phyloP scores from a whole-genome alignment of 345 rosid species.

The Raphanus sativus region DNA sequence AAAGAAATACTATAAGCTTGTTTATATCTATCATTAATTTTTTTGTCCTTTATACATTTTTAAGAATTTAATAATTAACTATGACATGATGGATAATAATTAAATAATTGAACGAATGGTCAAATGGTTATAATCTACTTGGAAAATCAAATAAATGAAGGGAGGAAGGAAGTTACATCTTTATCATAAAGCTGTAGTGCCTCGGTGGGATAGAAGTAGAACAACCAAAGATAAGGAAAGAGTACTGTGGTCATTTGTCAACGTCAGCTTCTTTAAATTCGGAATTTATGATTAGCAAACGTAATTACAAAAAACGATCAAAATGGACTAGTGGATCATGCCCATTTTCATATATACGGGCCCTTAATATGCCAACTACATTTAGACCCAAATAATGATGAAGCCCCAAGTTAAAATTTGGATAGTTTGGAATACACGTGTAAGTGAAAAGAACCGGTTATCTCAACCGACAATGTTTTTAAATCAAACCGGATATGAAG shows the following conservation, averaged over 20 bases:
- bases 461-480: neutral
- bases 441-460: neutral
- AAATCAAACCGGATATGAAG: neutral
- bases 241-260: slow-evolving; percentile 20
- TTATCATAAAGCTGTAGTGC: slow-evolving; percentile 29
- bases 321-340: neutral
- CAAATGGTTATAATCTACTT: neutral
- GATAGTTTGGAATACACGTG: neutral
- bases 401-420: neutral
- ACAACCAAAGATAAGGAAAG: slow-evolving; percentile 14
- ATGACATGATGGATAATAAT: neutral
- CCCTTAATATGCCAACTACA: neutral
- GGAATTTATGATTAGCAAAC: neutral
- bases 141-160: slow-evolving; percentile 4
- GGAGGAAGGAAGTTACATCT: slow-evolving; percentile 25
- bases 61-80: neutral
- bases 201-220: slow-evolving; percentile 12
- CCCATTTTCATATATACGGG: neutral
- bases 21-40: too few relatives aligned
- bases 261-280: slow-evolving; percentile 15
- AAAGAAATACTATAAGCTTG: too few relatives aligned
- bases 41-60: neutral
- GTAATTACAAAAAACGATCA: neutral
- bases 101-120: neutral
- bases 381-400: neutral